Evolutionary conservation across 306 rosid genomes (phyloP), one percentile per base, ranked within the genome.

Genomic region (Citrullus amarus): DNA sequence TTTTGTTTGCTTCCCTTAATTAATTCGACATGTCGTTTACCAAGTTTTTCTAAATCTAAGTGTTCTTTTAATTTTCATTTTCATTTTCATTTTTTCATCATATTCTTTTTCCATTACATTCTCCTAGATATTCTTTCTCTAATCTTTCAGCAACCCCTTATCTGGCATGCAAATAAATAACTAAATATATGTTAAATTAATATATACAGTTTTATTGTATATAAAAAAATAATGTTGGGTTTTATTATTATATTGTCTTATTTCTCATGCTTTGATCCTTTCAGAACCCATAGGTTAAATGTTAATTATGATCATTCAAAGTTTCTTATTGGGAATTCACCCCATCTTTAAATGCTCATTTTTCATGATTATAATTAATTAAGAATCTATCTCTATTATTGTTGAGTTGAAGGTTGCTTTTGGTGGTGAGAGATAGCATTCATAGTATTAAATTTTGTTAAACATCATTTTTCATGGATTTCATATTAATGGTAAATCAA

Each of bases 1-100:
- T 84, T 85, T 82, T 86, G 87, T 86, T 86, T 79, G 80, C 82
- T 87, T 86, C 79, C 86, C 86, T 87, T 80, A 83, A 83, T 83
- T 43, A 76, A 76, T 57, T 32, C 51, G 79, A 82, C 66, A 83
- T 63, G 63, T 63, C 71, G 81, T 75, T 59, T 79, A 38, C 59
- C 39, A 63, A 72, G 79, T 70, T 83, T 70, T 83, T 86, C 84
- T 83, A 81, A 83, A 83, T 80, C 81, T 25, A 75, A 77, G 54
- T 11, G 39, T 65, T 41, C 8, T n/a, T 69, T 6, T 32, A 1
- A 14, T 4, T 63, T 6, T 32, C 5, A 14, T 4, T 63, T 15
- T 63, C 7, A 0, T 30, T 30, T 32, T 32, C 12, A 32, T 62
- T 6, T 62, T 6, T 0, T 1, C 0, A 69, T 61, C 8, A 61